phyloP scores from a whole-genome alignment of 2,329 filamentous ascomycete species.

The Ceratocystis papillata region DNA sequence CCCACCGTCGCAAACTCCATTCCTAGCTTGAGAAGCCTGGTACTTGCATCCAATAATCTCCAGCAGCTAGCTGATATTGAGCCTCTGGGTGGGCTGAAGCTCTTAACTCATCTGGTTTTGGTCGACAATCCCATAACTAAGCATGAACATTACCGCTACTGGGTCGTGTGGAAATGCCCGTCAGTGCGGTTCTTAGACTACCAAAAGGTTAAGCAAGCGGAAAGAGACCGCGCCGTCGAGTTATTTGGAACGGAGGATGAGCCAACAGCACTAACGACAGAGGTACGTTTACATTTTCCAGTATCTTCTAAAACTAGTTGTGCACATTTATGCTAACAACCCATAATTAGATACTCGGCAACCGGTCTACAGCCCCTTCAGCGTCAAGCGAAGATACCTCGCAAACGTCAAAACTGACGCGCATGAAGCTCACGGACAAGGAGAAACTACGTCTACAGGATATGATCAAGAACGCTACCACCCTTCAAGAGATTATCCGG shows the following conservation, averaged over 20 bases:
- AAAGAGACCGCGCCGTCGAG: constrained; percentile 63
- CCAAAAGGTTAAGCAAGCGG: constrained; percentile 76
- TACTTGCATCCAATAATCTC: constrained; percentile 74
- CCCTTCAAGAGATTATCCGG: constrained; percentile 76
- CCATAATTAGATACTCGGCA: constrained; percentile 58
- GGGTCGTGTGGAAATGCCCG: constrained; percentile 79
- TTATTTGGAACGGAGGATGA: constrained; percentile 71
- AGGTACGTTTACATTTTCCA: constrained; percentile 36
- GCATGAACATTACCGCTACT: constrained; percentile 76
- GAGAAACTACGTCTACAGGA: constrained; percentile 80
- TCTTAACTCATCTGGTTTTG: constrained; percentile 69
- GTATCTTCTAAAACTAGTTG: neutral
- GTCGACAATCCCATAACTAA: constrained; percentile 80
- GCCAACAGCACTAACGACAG: constrained; percentile 68
- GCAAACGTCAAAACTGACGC: constrained; percentile 51
- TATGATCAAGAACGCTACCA: constrained; percentile 79
- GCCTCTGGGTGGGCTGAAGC: constrained; percentile 55
- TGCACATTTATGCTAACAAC: constrained; percentile 18
- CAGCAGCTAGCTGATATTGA: constrained; percentile 79
- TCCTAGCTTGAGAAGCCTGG: constrained; percentile 70
- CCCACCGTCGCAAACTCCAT: constrained; percentile 60
- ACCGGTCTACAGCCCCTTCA: constrained; percentile 63
- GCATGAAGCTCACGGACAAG: constrained; percentile 74
- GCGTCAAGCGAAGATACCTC: constrained; percentile 27
- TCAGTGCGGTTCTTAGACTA: constrained; percentile 85